These are phyloP conservation scores for Haplosporangium sp. DNA, from an alignment of 371 early-diverging fungal genomes.

Conservation along the genomic window DNA sequence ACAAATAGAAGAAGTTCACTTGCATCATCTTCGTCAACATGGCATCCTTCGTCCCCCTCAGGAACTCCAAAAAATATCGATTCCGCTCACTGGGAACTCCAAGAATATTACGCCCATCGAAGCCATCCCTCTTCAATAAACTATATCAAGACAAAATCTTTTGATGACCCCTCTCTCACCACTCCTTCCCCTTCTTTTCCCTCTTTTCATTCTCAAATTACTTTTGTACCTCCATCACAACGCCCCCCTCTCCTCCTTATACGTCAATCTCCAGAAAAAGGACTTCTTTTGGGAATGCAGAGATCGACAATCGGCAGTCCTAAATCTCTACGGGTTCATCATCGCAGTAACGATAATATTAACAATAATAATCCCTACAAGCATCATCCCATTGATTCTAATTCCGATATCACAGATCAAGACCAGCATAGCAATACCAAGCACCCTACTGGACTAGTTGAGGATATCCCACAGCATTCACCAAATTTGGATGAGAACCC, in stretches of 20 bases:
- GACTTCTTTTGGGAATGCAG: neutral
- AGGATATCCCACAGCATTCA: neutral
- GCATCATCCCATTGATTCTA: neutral
- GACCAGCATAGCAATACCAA: neutral
- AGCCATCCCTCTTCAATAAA: too few relatives aligned
- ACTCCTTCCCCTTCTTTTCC: neutral
- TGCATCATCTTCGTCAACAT: neutral
- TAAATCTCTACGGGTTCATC: neutral
- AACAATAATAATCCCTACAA: too few relatives aligned
- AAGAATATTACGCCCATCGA: neutral
- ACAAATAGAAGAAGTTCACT: neutral
- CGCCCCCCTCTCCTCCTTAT: neutral
- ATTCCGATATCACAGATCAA: conserved; percentile 1
- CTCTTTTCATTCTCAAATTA: neutral
- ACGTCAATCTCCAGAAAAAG: neutral
- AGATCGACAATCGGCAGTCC: neutral
- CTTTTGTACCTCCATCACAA: neutral
- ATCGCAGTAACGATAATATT: neutral
- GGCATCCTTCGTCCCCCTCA: conserved; percentile 4
- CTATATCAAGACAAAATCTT: too few relatives aligned
- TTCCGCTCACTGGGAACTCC: neutral
- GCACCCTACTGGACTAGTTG: neutral
- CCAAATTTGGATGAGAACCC: neutral
- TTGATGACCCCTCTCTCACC: neutral
- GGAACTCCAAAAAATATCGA: neutral